These are phyloP conservation scores for Rosa lucieae DNA, from an alignment of 306 rosid species.

Conservation along the genomic window DNA sequence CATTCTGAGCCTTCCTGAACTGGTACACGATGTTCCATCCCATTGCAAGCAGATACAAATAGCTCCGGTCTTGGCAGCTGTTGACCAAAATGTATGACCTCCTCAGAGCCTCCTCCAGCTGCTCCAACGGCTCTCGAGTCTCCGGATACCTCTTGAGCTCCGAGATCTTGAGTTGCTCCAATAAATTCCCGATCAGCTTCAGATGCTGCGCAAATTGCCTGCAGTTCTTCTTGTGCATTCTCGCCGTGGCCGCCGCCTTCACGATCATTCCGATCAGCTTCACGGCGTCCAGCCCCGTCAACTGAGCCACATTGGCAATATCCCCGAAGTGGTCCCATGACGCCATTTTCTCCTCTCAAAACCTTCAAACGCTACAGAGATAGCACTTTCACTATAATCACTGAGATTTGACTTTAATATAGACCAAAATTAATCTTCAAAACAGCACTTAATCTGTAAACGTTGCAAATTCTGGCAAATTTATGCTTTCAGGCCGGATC, in stretches of 20 bases:
- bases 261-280: slow-evolving; percentile 75
- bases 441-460: not conserved
- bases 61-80: slow-evolving; percentile 92
- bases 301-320: slow-evolving; percentile 78
- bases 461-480: not conserved
- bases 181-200: slow-evolving; percentile 87
- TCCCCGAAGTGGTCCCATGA: slow-evolving; percentile 87
- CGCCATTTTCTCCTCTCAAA: slow-evolving; percentile 47
- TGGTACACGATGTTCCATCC: slow-evolving; percentile 99
- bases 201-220: slow-evolving; percentile 87
- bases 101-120: slow-evolving; percentile 91
- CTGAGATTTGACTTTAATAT: not conserved
- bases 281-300: slow-evolving; percentile 87
- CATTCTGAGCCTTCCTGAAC: slow-evolving; percentile 94
- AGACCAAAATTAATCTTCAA: not conserved
- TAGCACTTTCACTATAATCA: not conserved
- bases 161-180: slow-evolving; percentile 95
- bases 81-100: slow-evolving; percentile 80
- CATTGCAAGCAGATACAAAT: slow-evolving; percentile 90
- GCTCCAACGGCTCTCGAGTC: slow-evolving; percentile 94
- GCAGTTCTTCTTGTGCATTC: slow-evolving; percentile 96
- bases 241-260: slow-evolving; percentile 83
- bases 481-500: slow-evolving; percentile 42
- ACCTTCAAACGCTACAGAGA: not conserved
- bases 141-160: slow-evolving; percentile 91